Conservation (phyloP, 2,329 filamentous ascomycete species). For the Coleophoma crateriformis region DNA sequence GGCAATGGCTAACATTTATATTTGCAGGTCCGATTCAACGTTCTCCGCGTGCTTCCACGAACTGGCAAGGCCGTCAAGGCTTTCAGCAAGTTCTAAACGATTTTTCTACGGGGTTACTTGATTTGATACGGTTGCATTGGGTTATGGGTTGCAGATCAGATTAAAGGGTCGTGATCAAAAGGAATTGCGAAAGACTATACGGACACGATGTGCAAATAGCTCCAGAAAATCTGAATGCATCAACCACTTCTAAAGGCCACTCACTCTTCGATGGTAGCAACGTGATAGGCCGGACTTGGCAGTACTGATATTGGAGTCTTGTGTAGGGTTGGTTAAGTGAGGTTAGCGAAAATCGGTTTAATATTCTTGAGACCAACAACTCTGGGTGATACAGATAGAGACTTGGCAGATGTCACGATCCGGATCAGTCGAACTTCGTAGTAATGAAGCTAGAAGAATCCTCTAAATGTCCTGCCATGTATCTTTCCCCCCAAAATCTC, state of each 20-base stretch:
- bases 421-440: too few relatives aligned
- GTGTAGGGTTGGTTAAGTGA: too few relatives aligned
- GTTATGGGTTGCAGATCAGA: slow-evolving; percentile 25
- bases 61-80: slow-evolving; percentile 96
- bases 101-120: slow-evolving; percentile 23
- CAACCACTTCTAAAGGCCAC: slow-evolving; percentile 6
- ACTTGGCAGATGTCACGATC: too few relatives aligned
- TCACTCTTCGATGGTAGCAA: too few relatives aligned
- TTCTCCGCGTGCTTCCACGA: slow-evolving; percentile 95
- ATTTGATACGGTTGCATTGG: slow-evolving; percentile 20
- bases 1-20: slow-evolving; percentile 8
- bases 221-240: slow-evolving; percentile 22
- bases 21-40: slow-evolving; percentile 92
- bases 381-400: too few relatives aligned
- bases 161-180: slow-evolving; percentile 23
- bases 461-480: too few relatives aligned
- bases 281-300: too few relatives aligned
- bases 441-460: too few relatives aligned
- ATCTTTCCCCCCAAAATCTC: too few relatives aligned
- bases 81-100: slow-evolving; percentile 93
- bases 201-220: slow-evolving; percentile 24
- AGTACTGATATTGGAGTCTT: too few relatives aligned
- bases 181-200: slow-evolving; percentile 17
- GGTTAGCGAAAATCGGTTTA: too few relatives aligned
- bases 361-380: too few relatives aligned